Evolutionary conservation across 179 eudicot genomes (phyloP).

Genomic region (Silene coronaria): DNA sequence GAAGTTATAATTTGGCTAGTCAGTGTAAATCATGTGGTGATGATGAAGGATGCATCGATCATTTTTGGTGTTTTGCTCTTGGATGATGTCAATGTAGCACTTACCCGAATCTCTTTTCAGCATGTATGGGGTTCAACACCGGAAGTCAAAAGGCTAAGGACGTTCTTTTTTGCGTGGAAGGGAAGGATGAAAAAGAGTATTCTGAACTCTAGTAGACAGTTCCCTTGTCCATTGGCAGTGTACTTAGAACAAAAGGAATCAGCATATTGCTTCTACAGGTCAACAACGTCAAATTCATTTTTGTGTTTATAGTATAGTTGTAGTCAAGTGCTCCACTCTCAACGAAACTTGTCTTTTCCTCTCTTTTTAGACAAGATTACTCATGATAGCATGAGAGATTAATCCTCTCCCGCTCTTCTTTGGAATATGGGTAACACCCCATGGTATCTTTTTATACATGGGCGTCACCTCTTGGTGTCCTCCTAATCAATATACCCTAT

Average conservation of each 20-base stretch:
- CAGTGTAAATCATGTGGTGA: not conserved
- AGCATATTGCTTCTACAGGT: not conserved
- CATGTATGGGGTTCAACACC: not conserved
- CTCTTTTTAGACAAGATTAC: not conserved
- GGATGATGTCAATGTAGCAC: not conserved
- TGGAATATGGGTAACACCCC: not conserved
- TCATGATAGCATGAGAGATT: not conserved
- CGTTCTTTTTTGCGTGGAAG: not conserved
- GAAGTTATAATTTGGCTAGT: not conserved
- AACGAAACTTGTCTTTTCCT: not conserved
- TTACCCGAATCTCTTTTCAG: not conserved
- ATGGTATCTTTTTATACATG: not conserved
- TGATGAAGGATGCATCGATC: not conserved
- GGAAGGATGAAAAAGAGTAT: not conserved
- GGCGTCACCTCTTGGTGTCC: not conserved
- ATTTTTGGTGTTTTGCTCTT: not conserved
- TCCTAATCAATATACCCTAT: not conserved
- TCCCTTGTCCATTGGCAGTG: not conserved
- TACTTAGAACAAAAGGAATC: not conserved
- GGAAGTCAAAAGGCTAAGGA: not conserved
- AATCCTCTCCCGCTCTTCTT: not conserved
- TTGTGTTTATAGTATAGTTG: not conserved
- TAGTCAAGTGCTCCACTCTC: not conserved
- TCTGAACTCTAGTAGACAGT: not conserved
- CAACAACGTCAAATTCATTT: not conserved